These are phyloP conservation scores for Aspergillus neoniger DNA, from an alignment of 2,329 filamentous ascomycete genomes.

Conservation along the genomic window DNA sequence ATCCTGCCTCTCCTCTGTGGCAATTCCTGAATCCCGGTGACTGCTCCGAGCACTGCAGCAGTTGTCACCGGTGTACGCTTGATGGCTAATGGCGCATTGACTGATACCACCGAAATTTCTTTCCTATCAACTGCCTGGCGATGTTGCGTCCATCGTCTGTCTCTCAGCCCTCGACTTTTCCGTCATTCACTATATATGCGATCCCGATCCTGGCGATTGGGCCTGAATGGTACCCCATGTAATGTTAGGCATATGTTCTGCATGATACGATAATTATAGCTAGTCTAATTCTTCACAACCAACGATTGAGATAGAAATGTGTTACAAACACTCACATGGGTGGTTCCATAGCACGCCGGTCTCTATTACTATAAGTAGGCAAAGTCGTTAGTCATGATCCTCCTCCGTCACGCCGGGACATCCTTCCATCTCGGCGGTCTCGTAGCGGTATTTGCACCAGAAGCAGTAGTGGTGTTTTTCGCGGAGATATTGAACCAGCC, in stretches of 20 bases:
- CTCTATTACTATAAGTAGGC: constrained; percentile 9
- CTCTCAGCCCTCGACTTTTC: neutral
- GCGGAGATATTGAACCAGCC: constrained; percentile 69
- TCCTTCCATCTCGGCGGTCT: constrained; percentile 71
- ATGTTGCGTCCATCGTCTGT: neutral
- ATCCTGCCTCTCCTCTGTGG: neutral
- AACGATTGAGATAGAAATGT: neutral
- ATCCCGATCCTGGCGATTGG: neutral
- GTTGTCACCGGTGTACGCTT: neutral
- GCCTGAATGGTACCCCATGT: neutral
- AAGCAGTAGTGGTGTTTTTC: constrained; percentile 81
- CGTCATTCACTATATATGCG: neutral
- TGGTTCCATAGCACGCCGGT: neutral
- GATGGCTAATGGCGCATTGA: neutral
- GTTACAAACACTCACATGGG: neutral
- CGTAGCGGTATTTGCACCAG: constrained; percentile 89
- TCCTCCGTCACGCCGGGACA: constrained; percentile 88
- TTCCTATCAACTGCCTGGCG: neutral
- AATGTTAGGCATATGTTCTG: neutral
- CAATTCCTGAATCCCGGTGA: neutral
- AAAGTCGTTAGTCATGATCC: constrained; percentile 63
- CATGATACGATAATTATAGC: neutral
- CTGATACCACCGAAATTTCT: neutral
- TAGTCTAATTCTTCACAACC: neutral
- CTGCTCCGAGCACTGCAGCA: neutral